Evolutionary conservation across 1,139 yeast genomes (phyloP), one percentile per base, ranked within the genome.

Genomic region (Petasospora fabianii): DNA sequence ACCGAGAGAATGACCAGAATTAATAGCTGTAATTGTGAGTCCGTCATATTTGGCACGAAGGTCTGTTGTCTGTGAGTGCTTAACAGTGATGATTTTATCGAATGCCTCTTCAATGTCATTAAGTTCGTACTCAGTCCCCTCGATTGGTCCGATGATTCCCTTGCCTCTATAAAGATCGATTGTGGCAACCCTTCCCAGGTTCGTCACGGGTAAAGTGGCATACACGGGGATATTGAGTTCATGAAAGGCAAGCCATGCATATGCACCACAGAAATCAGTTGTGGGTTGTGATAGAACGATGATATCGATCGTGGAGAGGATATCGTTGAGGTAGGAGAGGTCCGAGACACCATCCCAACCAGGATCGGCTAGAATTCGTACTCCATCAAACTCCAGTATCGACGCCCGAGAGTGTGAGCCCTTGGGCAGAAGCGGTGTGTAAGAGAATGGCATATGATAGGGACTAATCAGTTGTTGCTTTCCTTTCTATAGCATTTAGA

Each of bases 1-100:
- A 42, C 99, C 99, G 28, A 94, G 70, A 0, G 95, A 73, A 58
- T 87, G 96, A 1, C 99, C 99, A 0, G 97, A 84, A 59, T 86
- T 87, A 52, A 81, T 81, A 0, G 97, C 95, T 0, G 96, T 82
- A 13, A 90, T 65, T 1, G 76, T 68, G 16, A 86, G 61, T 18
- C 84, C 87, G 46, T 80, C 84, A 39, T 75, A 69, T 39, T 69
- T 71, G 2, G 70, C 73, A 40, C 62, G 69, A 41, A 81, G 62
- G 39, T 70, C 73, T n/a, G 79, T 68, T 3, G 87, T 75, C 59
- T 92, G 98, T 1, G 88, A 77, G 56, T 82, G 88, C 54, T 90
- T 92, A 38, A 92, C 65, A 0, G 84, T 67, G 2, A 63, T 69
- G 5, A 92, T 71, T 36, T 69, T 73, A 56, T 86, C 95, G 58